phyloP scores from a whole-genome alignment of 139 green algal species.

The Ettlia oleoabundans region DNA sequence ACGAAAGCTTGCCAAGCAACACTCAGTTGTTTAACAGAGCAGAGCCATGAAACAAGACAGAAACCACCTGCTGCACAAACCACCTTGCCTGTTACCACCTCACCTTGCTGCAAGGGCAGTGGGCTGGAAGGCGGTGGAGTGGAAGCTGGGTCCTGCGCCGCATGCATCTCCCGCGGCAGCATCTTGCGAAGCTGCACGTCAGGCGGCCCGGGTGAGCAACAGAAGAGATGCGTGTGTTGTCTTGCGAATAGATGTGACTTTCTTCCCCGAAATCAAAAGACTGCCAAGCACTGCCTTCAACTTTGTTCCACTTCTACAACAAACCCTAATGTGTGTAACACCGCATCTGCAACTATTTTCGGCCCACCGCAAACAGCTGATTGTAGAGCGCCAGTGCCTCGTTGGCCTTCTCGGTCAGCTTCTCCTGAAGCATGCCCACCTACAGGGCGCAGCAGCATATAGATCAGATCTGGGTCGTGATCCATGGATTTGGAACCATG shows the following conservation, averaged over 20 bases:
- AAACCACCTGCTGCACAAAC: not conserved
- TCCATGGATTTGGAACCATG: too few species aligned
- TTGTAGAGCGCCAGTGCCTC: slow-evolving; percentile 35
- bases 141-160: not conserved
- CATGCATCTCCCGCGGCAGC: not conserved
- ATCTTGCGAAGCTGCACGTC: slow-evolving; percentile 19
- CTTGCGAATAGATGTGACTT: too few species aligned
- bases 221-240: too few species aligned
- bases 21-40: not conserved
- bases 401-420: slow-evolving; percentile 7
- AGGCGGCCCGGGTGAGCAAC: too few species aligned
- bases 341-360: too few species aligned
- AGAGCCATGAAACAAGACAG: too few species aligned
- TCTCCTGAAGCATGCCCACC: slow-evolving; percentile 26
- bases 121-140: slow-evolving; percentile 12
- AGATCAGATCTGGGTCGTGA: too few species aligned
- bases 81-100: not conserved
- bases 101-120: not conserved
- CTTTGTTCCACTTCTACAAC: too few species aligned
- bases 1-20: not conserved
- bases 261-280: too few species aligned
- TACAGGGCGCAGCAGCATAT: not conserved
- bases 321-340: too few species aligned
- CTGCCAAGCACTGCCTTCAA: too few species aligned
- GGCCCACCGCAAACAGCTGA: slow-evolving; percentile 18